Evolutionary conservation across 2,329 filamentous ascomycete species (phyloP).

Genomic region (Apiospora hydei): DNA sequence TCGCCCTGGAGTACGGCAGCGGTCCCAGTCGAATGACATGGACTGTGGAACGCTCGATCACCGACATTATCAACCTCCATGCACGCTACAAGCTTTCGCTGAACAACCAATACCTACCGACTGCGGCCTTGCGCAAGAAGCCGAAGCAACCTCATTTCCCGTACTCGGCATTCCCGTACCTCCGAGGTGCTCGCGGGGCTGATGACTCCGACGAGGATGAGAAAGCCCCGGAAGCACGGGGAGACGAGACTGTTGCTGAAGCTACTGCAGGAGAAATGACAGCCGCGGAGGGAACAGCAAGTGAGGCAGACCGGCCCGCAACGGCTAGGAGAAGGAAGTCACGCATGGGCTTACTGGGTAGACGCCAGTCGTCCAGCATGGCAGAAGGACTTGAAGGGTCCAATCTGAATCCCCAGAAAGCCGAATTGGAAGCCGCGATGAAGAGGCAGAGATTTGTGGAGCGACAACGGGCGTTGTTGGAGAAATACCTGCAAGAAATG

Average conservation of each 20-base stretch:
- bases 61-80: slow-evolving; percentile 92
- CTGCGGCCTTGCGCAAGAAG: slow-evolving; percentile 69
- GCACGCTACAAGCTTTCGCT: slow-evolving; percentile 90
- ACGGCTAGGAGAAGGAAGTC: slow-evolving; percentile 54
- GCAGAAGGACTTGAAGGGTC: slow-evolving; percentile 56
- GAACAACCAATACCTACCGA: slow-evolving; percentile 74
- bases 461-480: slow-evolving; percentile 82
- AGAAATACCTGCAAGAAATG: slow-evolving; percentile 91
- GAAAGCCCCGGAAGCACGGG: slow-evolving; percentile 47
- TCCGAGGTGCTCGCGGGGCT: slow-evolving; percentile 77
- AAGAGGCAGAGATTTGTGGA: slow-evolving; percentile 74
- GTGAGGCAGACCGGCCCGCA: slow-evolving; percentile 67
- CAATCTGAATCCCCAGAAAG: slow-evolving; percentile 51
- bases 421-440: slow-evolving; percentile 63
- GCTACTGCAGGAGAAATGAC: slow-evolving; percentile 53
- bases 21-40: slow-evolving; percentile 96
- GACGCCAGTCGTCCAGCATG: slow-evolving; percentile 60
- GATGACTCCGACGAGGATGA: slow-evolving; percentile 78
- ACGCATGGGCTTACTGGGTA: slow-evolving; percentile 58
- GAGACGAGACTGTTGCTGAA: slow-evolving; percentile 44
- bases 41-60: slow-evolving; percentile 85
- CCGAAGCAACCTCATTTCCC: slow-evolving; percentile 91
- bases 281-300: slow-evolving; percentile 70
- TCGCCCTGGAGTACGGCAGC: slow-evolving; percentile 95
- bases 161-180: slow-evolving; percentile 85